phyloP scores from a whole-genome alignment of 2,329 filamentous ascomycete genomes.

The Rhinocladiella similis region DNA sequence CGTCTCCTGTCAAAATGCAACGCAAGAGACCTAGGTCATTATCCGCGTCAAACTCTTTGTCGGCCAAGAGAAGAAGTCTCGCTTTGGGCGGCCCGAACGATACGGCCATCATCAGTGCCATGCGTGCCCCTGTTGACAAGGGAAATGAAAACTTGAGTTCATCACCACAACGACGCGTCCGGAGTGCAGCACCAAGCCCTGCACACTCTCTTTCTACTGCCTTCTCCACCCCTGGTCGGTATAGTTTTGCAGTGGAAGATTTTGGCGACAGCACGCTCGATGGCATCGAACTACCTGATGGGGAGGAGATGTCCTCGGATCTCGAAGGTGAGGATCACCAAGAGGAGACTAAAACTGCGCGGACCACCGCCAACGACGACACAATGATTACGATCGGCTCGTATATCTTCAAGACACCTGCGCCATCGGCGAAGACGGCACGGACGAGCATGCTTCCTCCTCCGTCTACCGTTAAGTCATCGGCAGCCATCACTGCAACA shows the following conservation, averaged over 20 bases:
- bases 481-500: neutral
- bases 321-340: conserved; percentile 8
- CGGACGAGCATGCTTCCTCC: conserved; percentile 7
- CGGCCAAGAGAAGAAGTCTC: conserved; percentile 19
- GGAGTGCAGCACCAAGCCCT: conserved; percentile 26
- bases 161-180: conserved; percentile 23
- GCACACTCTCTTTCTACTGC: conserved; percentile 19
- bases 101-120: neutral
- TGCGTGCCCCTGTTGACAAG: no score
- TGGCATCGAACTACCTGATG: conserved; percentile 25
- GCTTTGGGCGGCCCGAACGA: neutral
- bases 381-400: conserved; percentile 22
- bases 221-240: conserved; percentile 25
- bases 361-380: conserved; percentile 6
- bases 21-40: conserved; percentile 54
- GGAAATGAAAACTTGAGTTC: neutral
- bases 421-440: neutral
- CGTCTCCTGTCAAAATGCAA: conserved; percentile 46
- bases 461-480: conserved; percentile 5
- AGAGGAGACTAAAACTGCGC: conserved; percentile 1
- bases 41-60: conserved; percentile 43
- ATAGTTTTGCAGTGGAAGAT: conserved; percentile 26
- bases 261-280: conserved; percentile 29
- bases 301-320: conserved; percentile 22
- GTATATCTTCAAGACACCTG: conserved; percentile 22